Evolutionary conservation across 1,139 yeast species (phyloP), one percentile per base, ranked within the genome.

Genomic region (Yamadazyma dushanensis): DNA sequence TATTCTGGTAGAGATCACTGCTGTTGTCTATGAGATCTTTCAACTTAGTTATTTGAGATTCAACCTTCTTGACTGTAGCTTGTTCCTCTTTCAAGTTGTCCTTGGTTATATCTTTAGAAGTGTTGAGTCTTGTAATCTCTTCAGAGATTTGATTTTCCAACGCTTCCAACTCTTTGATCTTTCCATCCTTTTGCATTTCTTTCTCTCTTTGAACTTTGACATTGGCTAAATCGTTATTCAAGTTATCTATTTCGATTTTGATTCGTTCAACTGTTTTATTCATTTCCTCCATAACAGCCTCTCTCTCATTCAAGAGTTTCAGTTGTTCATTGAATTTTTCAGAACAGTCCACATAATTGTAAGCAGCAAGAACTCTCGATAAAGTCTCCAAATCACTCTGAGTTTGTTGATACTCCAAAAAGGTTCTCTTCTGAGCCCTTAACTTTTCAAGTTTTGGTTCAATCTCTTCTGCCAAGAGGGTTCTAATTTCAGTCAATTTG

Each of bases 391-490:
- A 67, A 49, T 88, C 92, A 8, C 85, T 72, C 51, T 86, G 92
- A 8, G 84, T 78, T 46, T 86, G 89, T 61, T 92, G 97, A 57
- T 73, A 90, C 52, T 90, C 97, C 34, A 90, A 61, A 53, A 84
- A 90, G 20, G 80, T 70, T 48, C 95, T 75, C 63, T 89, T 90
- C 52, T 92, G 96, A 38, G 75, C 73, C 41, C 95, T 72, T 39
- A 90, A 69, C 51, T 83, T 84, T 39, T 85, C 94, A 34, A 94
- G 70, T 54, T 89, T 89, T 4, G 98, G 98, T 51, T 87, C 96
- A 43, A 94, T 90, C 58, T 92, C 97, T 53, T 90, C 96, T 18
- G 70, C 68, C 39, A 92, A 66, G 37, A 90, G 62, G 27, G 75
- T 72, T 47, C 87, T 73, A 34, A 89, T 90, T 56, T 89, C 95